Evolutionary conservation across 768 basidiomycete genomes (phyloP).

Genomic region (Sporobolomyces pararoseus): DNA sequence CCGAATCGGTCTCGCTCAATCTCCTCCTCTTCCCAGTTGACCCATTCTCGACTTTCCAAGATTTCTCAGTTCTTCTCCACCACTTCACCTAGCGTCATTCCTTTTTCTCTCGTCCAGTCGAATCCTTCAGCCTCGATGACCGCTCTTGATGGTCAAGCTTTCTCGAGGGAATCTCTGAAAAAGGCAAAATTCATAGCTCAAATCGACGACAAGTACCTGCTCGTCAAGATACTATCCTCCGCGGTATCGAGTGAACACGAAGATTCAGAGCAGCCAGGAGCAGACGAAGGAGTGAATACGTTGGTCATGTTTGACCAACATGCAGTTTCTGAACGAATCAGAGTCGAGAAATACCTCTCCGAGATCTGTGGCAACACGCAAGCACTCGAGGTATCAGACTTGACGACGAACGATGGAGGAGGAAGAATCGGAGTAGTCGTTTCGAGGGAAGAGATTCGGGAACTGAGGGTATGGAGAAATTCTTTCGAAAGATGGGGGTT

Average conservation of each 20-base stretch:
- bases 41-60: not conserved
- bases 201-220: conserved; percentile 86
- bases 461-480: too few species aligned
- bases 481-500: not conserved
- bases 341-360: conserved; percentile 76
- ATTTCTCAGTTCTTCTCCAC: conserved; percentile 13
- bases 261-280: too few species aligned
- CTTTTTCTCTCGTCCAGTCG: not conserved
- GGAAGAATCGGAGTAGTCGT: too few species aligned
- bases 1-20: conserved; percentile 4
- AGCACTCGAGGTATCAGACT: too few species aligned
- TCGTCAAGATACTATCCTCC: conserved; percentile 17
- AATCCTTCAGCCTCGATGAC: not conserved
- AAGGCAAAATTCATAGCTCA: conserved; percentile 68
- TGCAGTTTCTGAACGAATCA: conserved; percentile 92
- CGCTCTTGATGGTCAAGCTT: conserved; percentile 37
- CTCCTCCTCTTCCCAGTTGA: not conserved
- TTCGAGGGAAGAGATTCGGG: too few species aligned
- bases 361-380: conserved; percentile 77
- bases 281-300: conserved; percentile 53
- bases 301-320: conserved; percentile 92
- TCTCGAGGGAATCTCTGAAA: conserved; percentile 56
- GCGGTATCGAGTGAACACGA: conserved; percentile 51
- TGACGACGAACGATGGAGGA: too few species aligned
- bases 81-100: too few species aligned